Base-by-base conservation (phyloP, 75 land plant genomes). In the Gnetum montanum region DNA sequence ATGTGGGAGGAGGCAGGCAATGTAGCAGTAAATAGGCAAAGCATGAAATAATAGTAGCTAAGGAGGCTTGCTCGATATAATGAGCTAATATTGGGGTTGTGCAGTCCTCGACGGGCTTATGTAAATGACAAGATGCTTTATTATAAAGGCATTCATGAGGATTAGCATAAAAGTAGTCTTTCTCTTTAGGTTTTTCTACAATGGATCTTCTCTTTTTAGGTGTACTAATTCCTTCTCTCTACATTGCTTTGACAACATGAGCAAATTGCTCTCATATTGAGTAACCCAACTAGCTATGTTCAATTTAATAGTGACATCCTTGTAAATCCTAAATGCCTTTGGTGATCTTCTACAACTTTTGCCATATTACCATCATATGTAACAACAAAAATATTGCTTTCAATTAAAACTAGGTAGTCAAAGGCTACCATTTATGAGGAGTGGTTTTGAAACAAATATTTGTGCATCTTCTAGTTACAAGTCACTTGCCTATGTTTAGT, bases 351-450 rank as follows among this genome's bases (percentile, higher is more conserved):
- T 29, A 88, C 98, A 51, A 88, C 77, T 57, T 88, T 92, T 23
- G 98, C 98, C 98, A 92, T 92, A 77, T 92, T 92, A 5, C 98
- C 98, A 77, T 92, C 89, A 59, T 79, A 88, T 1, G 86, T 88
- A 3, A 95, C 86, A 58, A 92, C 65, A 56, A 88, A 92, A 6
- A 81, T 72, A 49, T 92, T 77, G 63, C 98, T 88, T 44, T 69
- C 86, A n/a, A 92, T 13, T 1, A 95, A 81, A 18, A 92, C 89
- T 27, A 92, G 57, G 48, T 88, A 92, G 62, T 92, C 98, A 41
- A 92, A 59, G 40, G 98, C 94, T 23, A 95, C 98, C 94, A 92
- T 81, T 67, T 88, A 95, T 19, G 89, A 76, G 7, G 94, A 82
- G 49, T 85, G 90, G 47, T 88, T 81, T 43, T 63, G 73, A 56